Base-by-base conservation (phyloP, 805 yeast species). In the Hermanozyma aechmeae region DNA sequence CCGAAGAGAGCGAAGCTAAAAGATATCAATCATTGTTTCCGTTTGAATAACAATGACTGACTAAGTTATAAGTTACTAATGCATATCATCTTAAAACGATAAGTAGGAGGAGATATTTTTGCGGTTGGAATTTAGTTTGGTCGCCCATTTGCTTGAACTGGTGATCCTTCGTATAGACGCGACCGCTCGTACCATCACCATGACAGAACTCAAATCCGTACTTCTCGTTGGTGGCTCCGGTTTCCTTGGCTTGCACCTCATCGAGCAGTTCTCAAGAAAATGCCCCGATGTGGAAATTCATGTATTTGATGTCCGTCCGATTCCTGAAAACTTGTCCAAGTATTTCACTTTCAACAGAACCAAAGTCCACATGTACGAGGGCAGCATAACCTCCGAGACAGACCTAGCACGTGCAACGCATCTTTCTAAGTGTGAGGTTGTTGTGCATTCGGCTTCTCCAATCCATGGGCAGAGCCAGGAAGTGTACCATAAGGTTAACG, bases 381-480 rank as follows among this genome's bases (percentile, higher is more conserved):
- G 96, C 27, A 97, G 92, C 48, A 58, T 92, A 38, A 84, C 97
- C 0, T 73, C 80, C 0, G 70, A 66, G 16, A 69, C 59, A 7
- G 94, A 84, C 45, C 78, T 92, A 4, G 50, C 58, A 3, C 46
- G 54, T 5, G 95, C 93, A 0, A 71, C 89, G 22, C 50, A 55
- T 19, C 51, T 47, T 10, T 65, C 79, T 17, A 51, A 64, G 22
- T 85, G 94, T 27, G 68, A 73, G 24, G 87, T 84, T 1, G 72
- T 92, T 15, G 95, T 92, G 6, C 97, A 93, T 50, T 81, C 95
- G 2, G 98, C 97, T 2, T 89, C 97, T 9, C 99, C 99, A 13
- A 71, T 92, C 53, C 96, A 86, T 50, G 96, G 96, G 4, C 33
- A 38, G 42, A 71, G 75, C n/a, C 80, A 80, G 40, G 78, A 73